Base-by-base conservation (phyloP, 345 rosid genomes). In the Luvunga scandens region DNA sequence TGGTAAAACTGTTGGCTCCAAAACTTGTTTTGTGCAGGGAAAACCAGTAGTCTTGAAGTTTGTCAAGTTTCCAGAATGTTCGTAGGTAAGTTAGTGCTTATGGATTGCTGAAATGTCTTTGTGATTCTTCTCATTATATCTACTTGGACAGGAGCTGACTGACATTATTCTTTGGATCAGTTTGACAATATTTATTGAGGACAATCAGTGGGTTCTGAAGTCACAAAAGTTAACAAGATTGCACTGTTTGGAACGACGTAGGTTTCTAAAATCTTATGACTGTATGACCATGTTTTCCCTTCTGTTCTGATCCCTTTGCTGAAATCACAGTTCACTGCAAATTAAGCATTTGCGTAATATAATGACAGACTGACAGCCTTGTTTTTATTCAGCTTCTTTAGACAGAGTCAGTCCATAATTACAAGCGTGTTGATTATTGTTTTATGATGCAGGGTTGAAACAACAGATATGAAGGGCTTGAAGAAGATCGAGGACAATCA, bases 1-100 rank as follows among this genome's bases (percentile, higher is more conserved):
- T 3, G 25, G 30, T 19, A 66, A n/a, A 21, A 16, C 9, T 55
- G 13, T n/a, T 42, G 57, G 62, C 48, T 9, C 56, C n/a, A n/a
- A 31, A 27, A 34, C 33, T 61, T 24, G 79, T 14, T n/a, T 25
- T 78, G 30, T 79, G 45, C 71, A 94, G 99, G 99, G 94, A 48
- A 89, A 90, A 83, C 97, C 98, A 10, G 88, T 90, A 71, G 85
- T 85, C 71, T 86, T 96, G 78, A 96, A 91, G 82, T 96, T 90
- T 82, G 99, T 95, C 61, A 95, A 95, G 88, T 95, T 95, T 87
- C n/a, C 98, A 93, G 95, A 95, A 95, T 87, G 98, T 93, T 81
- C 95, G 96, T 27, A 95, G 99, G 97, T 93, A 88, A 39, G 83
- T 75, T 13, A 56, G 70, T 80, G 34, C 76, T 77, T 68, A 7